Conservation (phyloP, 2,329 filamentous ascomycete species). For the Aurifilum marmelostoma region DNA sequence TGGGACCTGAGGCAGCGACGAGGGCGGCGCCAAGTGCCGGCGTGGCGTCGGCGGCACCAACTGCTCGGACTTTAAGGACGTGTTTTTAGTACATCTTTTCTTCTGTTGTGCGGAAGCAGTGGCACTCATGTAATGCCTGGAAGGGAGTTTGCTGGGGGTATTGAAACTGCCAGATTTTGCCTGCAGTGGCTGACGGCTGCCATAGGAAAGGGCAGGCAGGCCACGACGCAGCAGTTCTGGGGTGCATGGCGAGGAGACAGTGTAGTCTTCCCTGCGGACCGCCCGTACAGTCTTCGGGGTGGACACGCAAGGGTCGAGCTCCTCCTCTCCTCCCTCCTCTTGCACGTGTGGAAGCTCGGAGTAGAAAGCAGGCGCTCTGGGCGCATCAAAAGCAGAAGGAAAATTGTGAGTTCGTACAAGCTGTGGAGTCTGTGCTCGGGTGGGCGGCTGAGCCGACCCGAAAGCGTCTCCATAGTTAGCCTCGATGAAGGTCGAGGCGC, state of each 20-base stretch:
- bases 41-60: slow-evolving; percentile 59
- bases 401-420: slow-evolving; percentile 57
- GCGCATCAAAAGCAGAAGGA: slow-evolving; percentile 28
- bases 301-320: slow-evolving; percentile 18
- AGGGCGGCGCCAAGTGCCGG: slow-evolving; percentile 68
- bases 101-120: slow-evolving; percentile 52
- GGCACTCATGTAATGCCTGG: slow-evolving; percentile 48
- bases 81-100: slow-evolving; percentile 50
- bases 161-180: slow-evolving; percentile 15
- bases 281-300: slow-evolving; percentile 52
- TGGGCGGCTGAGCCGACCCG: slow-evolving; percentile 60
- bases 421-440: slow-evolving; percentile 71
- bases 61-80: slow-evolving; percentile 51
- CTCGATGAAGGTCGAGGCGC: slow-evolving; percentile 78
- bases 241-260: slow-evolving; percentile 20
- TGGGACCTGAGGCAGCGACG: slow-evolving; percentile 72
- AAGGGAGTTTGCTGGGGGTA: slow-evolving; percentile 34
- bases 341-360: slow-evolving; percentile 3
- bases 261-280: slow-evolving; percentile 40
- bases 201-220: slow-evolving; percentile 20
- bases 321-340: slow-evolving; percentile 1
- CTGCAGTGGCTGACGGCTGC: slow-evolving; percentile 22
- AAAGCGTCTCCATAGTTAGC: slow-evolving; percentile 70
- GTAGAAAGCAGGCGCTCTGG: background rate
- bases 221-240: slow-evolving; percentile 18